Conservation (phyloP, 1,139 yeast species). For the Taphrina flavorubra region DNA sequence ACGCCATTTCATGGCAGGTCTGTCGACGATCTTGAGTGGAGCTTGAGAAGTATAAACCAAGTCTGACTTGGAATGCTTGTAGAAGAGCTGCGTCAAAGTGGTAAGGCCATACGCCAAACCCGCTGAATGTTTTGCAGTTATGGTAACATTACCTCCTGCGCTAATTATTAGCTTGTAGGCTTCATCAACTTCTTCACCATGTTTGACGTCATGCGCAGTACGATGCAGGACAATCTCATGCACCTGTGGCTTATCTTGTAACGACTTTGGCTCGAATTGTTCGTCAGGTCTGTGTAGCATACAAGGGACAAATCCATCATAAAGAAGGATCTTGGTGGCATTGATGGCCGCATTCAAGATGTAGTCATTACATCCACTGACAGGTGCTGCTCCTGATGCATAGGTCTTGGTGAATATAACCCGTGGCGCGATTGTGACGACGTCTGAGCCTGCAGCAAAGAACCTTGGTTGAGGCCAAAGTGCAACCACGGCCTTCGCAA, state of each 20-base stretch:
- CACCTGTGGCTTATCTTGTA: background rate
- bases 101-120: slow-evolving; percentile 58
- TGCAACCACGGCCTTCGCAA: background rate
- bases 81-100: slow-evolving; percentile 57
- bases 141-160: slow-evolving; percentile 1
- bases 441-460: background rate
- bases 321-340: slow-evolving; percentile 5
- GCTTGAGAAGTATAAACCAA: slow-evolving; percentile 51
- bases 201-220: background rate
- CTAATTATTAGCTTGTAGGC: slow-evolving; percentile 3
- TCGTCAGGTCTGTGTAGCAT: slow-evolving; percentile 14
- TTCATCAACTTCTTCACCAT: background rate
- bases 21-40: slow-evolving; percentile 54
- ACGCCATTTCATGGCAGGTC: slow-evolving; percentile 57
- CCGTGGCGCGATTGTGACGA: slow-evolving; percentile 1
- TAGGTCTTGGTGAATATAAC: slow-evolving; percentile 3
- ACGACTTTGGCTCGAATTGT: slow-evolving; percentile 12
- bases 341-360: slow-evolving; percentile 19
- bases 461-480: slow-evolving; percentile 24
- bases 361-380: background rate
- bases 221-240: background rate
- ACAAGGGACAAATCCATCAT: slow-evolving; percentile 28
- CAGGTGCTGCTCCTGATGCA: background rate
- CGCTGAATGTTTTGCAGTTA: slow-evolving; percentile 44
- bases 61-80: slow-evolving; percentile 49